Evolutionary conservation across 495 filamentous ascomycete genomes (phyloP).

Genomic region (Chaetomidium leptoderma): DNA sequence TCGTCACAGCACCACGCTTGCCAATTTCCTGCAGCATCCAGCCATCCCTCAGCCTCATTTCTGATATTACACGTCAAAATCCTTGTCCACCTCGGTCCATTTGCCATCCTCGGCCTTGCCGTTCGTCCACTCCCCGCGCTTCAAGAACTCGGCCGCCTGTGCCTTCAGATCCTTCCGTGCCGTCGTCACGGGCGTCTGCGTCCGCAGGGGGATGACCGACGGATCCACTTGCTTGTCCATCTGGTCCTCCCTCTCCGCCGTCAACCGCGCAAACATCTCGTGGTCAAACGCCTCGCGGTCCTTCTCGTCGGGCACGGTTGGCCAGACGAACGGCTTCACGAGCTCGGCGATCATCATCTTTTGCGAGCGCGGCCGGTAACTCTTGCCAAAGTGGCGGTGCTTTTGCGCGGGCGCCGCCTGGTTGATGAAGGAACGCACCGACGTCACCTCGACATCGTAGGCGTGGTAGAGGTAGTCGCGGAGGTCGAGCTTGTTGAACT

Average conservation of each 20-base stretch:
- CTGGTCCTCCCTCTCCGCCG: conserved; percentile 42
- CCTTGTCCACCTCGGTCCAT: conserved; percentile 33
- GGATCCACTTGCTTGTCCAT: conserved; percentile 30
- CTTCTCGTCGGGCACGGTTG: conserved; percentile 51
- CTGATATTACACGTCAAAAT: conserved; percentile 3
- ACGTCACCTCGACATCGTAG: conserved; percentile 64
- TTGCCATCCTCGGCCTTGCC: conserved; percentile 34
- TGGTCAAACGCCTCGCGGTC: conserved; percentile 42
- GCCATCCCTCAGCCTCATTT: background rate
- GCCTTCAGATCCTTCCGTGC: conserved; percentile 28
- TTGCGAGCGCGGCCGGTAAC: conserved; percentile 57
- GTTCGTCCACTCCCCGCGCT: conserved; percentile 40
- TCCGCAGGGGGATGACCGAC: conserved; percentile 30
- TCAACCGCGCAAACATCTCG: conserved; percentile 26
- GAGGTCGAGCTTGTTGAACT: conserved; percentile 86
- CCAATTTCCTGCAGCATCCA: background rate
- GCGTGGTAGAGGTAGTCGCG: conserved; percentile 79
- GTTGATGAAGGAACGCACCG: conserved; percentile 74
- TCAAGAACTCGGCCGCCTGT: conserved; percentile 31
- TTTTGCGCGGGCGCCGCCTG: conserved; percentile 56
- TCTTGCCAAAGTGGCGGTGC: conserved; percentile 39
- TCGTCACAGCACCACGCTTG: background rate
- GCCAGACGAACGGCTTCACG: conserved; percentile 78
- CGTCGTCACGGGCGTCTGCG: conserved; percentile 14
- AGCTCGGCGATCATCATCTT: conserved; percentile 94